Evolutionary conservation across 2,329 filamentous ascomycete species (phyloP).

Genomic region (Lecanicillium sp.): DNA sequence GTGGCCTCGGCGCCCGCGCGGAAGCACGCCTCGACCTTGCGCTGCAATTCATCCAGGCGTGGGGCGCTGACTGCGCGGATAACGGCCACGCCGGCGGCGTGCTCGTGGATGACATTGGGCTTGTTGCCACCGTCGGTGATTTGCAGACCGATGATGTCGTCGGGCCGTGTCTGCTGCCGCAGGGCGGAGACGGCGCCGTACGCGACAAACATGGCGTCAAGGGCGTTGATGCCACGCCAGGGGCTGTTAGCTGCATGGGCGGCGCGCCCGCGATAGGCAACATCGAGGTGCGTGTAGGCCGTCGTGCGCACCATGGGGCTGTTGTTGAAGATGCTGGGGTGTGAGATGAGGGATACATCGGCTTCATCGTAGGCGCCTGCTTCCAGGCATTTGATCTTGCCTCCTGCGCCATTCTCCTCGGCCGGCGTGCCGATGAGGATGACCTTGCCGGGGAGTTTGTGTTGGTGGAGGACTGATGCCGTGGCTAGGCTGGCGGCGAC

Average conservation of each 20-base stretch:
- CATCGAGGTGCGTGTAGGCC: constrained; percentile 40
- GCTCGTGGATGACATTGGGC: constrained; percentile 50
- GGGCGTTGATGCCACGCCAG: constrained; percentile 52
- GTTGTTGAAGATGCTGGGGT: constrained; percentile 26
- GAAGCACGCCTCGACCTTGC: constrained; percentile 35
- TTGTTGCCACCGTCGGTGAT: constrained; percentile 45
- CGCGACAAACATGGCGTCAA: constrained; percentile 45
- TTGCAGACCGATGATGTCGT: constrained; percentile 41
- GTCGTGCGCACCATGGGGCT: constrained; percentile 43
- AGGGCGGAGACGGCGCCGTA: constrained; percentile 42
- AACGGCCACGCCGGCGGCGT: constrained; percentile 29
- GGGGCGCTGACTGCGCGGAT: constrained; percentile 15
- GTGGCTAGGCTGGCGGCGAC: constrained; percentile 28
- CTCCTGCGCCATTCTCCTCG: constrained; percentile 41
- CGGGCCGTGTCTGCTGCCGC: constrained; percentile 47
- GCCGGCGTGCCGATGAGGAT: constrained; percentile 44
- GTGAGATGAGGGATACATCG: constrained; percentile 21
- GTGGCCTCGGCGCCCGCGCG: constrained; percentile 30
- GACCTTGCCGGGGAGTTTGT: constrained; percentile 6
- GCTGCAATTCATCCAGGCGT: constrained; percentile 28
- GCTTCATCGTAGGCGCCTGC: constrained; percentile 34
- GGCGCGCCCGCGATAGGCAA: constrained; percentile 44
- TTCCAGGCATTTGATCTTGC: constrained; percentile 39
- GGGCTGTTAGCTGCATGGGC: constrained; percentile 51
- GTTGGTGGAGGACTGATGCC: constrained; percentile 1